Conservation (phyloP, 768 basidiomycete species). For the Agaricus subrufescens region DNA sequence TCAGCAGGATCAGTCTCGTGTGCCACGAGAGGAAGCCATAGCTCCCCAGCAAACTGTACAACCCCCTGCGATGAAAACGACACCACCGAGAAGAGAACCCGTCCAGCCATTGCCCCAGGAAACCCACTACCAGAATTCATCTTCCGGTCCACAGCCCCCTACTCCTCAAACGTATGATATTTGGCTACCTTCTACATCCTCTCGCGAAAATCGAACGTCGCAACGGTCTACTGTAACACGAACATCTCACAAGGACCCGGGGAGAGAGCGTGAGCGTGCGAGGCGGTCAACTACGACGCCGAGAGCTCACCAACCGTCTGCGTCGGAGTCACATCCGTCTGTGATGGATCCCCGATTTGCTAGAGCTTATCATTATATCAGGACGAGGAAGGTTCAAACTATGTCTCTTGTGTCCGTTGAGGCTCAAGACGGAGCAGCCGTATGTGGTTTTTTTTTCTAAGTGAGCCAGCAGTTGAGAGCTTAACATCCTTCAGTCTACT, state of each 20-base stretch:
- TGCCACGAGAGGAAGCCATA: background rate
- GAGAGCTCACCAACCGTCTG: background rate
- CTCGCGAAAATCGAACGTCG: background rate
- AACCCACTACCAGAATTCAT: background rate
- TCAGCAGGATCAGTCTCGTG: background rate
- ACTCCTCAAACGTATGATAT: conserved; percentile 6
- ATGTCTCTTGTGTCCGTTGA: conserved; percentile 74
- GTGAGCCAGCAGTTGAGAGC: conserved; percentile 2
- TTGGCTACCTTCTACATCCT: conserved; percentile 7
- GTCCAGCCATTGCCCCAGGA: conserved; percentile 1
- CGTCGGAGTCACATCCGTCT: conserved; percentile 8
- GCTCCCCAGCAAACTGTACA: background rate
- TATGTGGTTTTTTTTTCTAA: conserved; percentile 38
- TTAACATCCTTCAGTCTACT: conserved; percentile 40
- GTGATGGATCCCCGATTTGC: conserved; percentile 42
- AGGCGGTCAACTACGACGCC: background rate
- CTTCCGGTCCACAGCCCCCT: conserved; percentile 2
- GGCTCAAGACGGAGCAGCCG: conserved; percentile 75
- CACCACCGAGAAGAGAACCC: background rate
- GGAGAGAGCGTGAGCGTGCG: conserved; percentile 12
- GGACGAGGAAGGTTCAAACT: conserved; percentile 54
- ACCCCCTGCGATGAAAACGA: conserved; percentile 3
- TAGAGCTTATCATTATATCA: conserved; percentile 59
- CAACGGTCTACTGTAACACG: background rate
- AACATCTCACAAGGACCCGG: conserved; percentile 11